A percentile compares a stretch with the other conserved stretches of the same genome.
Evolutionary conservation across 305 asterid genomes (phyloP).

Genomic region (Andrographis paniculata): DNA sequence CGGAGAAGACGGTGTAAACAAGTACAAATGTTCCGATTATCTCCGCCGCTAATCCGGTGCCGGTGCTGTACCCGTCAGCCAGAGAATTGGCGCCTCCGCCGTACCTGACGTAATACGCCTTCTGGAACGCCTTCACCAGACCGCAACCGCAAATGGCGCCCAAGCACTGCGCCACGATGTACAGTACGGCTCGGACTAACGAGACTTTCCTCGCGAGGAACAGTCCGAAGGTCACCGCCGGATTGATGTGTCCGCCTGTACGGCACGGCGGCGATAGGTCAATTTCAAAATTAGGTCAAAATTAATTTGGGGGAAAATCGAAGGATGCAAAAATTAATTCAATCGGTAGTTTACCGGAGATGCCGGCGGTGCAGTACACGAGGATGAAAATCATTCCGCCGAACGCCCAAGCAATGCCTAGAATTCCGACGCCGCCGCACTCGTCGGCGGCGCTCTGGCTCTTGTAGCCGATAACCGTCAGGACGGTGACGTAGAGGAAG

Average conservation of each 20-base stretch:
- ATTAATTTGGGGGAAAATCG: not conserved
- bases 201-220: constrained; percentile 39
- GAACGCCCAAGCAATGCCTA: constrained; percentile 10
- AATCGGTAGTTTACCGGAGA: not conserved
- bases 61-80: constrained; percentile 20
- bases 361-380: constrained; percentile 11
- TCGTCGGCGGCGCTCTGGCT: constrained; percentile 8
- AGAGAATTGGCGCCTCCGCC: constrained; percentile 35
- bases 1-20: too few species aligned
- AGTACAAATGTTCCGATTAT: too few species aligned
- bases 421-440: constrained; percentile 7
- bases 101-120: constrained; percentile 15
- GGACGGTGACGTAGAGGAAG: too few species aligned
- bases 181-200: constrained; percentile 28
- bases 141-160: constrained; percentile 39
- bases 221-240: constrained; percentile 75
- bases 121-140: constrained; percentile 31
- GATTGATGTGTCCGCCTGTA: constrained; percentile 82
- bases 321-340: too few species aligned
- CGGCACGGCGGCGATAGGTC: not conserved
- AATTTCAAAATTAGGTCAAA: not conserved
- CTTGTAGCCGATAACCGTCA: constrained; percentile 8
- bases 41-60: constrained; percentile 35
- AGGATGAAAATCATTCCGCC: too few species aligned
- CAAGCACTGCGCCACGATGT: constrained; percentile 39